These are phyloP conservation scores for Styphnolobium japonicum DNA, from an alignment of 306 rosid species.

Conservation along the genomic window DNA sequence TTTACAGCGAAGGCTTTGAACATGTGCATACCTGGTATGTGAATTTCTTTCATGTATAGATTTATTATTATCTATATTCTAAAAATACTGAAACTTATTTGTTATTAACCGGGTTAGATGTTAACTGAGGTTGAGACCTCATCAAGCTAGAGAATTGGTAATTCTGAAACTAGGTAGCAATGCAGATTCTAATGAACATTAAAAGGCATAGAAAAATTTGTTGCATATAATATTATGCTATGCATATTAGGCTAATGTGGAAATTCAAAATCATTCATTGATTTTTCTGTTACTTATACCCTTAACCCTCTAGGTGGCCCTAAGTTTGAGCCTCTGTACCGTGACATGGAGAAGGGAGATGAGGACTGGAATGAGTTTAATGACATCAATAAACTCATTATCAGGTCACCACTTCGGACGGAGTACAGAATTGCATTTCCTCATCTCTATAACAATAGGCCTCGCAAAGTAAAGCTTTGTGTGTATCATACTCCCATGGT, in stretches of 20 bases:
- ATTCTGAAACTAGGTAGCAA: background rate
- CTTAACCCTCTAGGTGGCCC: conserved; percentile 81
- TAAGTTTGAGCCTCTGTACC: conserved; percentile 95
- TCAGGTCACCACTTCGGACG: conserved; percentile 97
- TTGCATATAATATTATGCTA: background rate
- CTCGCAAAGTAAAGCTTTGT: conserved; percentile 96
- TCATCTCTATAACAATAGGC: conserved; percentile 98
- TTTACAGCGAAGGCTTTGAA: conserved; percentile 97
- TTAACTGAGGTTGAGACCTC: background rate
- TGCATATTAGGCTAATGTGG: background rate
- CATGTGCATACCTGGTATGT: conserved; percentile 96
- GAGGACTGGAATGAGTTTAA: conserved; percentile 99
- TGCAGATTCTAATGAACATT: background rate
- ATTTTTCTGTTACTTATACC: conserved; percentile 6
- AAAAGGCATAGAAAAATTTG: background rate
- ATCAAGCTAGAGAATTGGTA: background rate
- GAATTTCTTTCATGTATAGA: background rate
- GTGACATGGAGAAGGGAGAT: conserved; percentile 99
- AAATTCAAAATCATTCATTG: background rate
- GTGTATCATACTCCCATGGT: conserved; percentile 95
- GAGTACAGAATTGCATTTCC: conserved; percentile 98
- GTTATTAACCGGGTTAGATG: background rate
- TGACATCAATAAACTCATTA: conserved; percentile 96
- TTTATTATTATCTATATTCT: background rate
- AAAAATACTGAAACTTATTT: background rate